A percentile compares a stretch with the other conserved stretches of the same genome.
Conservation (phyloP, 371 early-diverging fungal species). For the Mucor irregularis region DNA sequence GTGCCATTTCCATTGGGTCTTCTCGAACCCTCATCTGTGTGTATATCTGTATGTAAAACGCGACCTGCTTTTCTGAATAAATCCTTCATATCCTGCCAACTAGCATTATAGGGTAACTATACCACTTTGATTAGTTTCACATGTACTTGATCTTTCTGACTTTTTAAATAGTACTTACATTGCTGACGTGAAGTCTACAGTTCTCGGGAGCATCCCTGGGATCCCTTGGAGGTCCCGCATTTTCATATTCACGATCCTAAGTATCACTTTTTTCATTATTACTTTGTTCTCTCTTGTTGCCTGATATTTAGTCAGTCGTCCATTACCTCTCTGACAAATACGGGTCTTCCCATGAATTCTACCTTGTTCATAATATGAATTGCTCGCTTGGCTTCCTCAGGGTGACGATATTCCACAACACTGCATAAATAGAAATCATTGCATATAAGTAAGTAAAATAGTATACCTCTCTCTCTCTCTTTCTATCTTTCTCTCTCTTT, state of each 20-base stretch:
- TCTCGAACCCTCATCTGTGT: conserved; percentile 60
- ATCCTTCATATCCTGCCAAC: conserved; percentile 88
- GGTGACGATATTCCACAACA: conserved; percentile 77
- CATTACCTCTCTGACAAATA: conserved; percentile 71
- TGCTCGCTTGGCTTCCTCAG: conserved; percentile 81
- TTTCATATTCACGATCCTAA: conserved; percentile 61
- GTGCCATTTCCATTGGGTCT: conserved; percentile 73
- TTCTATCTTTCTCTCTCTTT: too few species aligned
- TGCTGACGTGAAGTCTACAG: conserved; percentile 68
- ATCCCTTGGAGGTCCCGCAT: conserved; percentile 45
- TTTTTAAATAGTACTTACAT: conserved; percentile 43
- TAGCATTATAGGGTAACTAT: conserved; percentile 74
- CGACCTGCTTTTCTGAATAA: conserved; percentile 74
- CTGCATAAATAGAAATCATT: conserved; percentile 22
- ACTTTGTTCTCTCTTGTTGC: too few species aligned
- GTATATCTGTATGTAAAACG: conserved; percentile 76
- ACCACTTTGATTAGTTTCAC: too few species aligned
- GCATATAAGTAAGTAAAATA: too few species aligned
- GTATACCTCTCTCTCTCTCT: neutral
- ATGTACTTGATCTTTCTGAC: neutral
- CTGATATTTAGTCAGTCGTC: too few species aligned
- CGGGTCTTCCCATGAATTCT: conserved; percentile 74
- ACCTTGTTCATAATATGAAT: conserved; percentile 75
- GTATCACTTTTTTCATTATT: too few species aligned
- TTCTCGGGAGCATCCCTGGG: conserved; percentile 52